Evolutionary conservation across 495 filamentous ascomycete genomes (phyloP).

Genomic region (Opeltia flavorubescens): DNA sequence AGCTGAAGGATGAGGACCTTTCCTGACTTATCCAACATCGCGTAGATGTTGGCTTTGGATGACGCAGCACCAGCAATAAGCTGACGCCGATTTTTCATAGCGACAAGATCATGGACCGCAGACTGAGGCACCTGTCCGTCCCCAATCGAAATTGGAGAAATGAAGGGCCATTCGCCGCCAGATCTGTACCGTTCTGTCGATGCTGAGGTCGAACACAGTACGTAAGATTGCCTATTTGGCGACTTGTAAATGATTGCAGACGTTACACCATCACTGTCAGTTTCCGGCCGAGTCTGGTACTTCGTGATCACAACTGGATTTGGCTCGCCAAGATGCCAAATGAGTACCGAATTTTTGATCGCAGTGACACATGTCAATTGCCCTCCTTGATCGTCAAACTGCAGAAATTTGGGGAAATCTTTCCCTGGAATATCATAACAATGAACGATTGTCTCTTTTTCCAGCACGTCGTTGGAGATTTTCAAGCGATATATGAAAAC

Average conservation of each 20-base stretch:
- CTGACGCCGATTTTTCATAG: slow-evolving; percentile 1
- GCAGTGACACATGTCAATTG: slow-evolving; percentile 7
- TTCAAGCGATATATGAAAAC: background rate
- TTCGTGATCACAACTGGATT: background rate
- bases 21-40: slow-evolving; percentile 4
- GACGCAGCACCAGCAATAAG: slow-evolving; percentile 7
- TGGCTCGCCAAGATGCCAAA: slow-evolving; percentile 1
- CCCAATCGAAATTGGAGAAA: background rate
- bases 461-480: background rate
- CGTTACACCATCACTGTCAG: slow-evolving; percentile 8
- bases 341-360: slow-evolving; percentile 1
- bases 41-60: slow-evolving; percentile 1
- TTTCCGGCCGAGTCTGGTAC: slow-evolving; percentile 5
- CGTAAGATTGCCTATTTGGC: slow-evolving; percentile 1
- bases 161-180: slow-evolving; percentile 15
- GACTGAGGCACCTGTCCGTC: background rate
- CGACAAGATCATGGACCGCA: slow-evolving; percentile 3
- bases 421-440: background rate
- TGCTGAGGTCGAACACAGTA: slow-evolving; percentile 10
- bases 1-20: slow-evolving; percentile 3
- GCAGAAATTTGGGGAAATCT: slow-evolving; percentile 4
- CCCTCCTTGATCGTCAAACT: background rate
- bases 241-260: slow-evolving; percentile 8
- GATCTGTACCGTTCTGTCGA: slow-evolving; percentile 8
- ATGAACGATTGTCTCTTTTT: background rate